Percentiles rank a stretch among this genome's conserved stretches.
Conservation (phyloP, 257 asterid species). For the Eustoma russellianum region DNA sequence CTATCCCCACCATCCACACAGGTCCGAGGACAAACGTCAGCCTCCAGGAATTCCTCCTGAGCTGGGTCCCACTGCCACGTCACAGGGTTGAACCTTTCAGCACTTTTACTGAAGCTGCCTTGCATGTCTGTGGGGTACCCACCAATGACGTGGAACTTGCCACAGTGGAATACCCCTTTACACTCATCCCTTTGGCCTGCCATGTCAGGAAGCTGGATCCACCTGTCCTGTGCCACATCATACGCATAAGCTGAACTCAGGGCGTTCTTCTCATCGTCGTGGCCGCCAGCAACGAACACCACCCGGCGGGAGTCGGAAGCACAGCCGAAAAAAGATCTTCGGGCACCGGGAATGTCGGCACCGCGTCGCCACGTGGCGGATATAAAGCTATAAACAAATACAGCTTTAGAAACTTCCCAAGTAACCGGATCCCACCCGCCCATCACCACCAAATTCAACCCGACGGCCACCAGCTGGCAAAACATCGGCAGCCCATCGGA, state of each 20-base stretch:
- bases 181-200: slow-evolving; percentile 60
- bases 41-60: slow-evolving; percentile 24
- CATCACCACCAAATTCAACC: slow-evolving; percentile 47
- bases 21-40: slow-evolving; percentile 35
- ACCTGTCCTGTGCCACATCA: slow-evolving; percentile 36
- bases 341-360: slow-evolving; percentile 55
- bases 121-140: slow-evolving; percentile 56
- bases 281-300: slow-evolving; percentile 77
- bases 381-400: slow-evolving; percentile 36
- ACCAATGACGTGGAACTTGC: slow-evolving; percentile 57
- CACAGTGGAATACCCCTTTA: slow-evolving; percentile 32
- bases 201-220: slow-evolving; percentile 61
- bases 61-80: slow-evolving; percentile 42
- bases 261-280: slow-evolving; percentile 58
- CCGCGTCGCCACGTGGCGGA: slow-evolving; percentile 64
- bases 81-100: slow-evolving; percentile 40
- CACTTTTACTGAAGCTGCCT: slow-evolving; percentile 40
- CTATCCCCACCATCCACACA: slow-evolving; percentile 30
- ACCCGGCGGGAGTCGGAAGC: slow-evolving; percentile 38
- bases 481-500: slow-evolving; percentile 60
- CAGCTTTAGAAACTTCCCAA: slow-evolving; percentile 35
- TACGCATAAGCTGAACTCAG: slow-evolving; percentile 54
- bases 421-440: slow-evolving; percentile 67
- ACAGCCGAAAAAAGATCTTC: slow-evolving; percentile 57
- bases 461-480: slow-evolving; percentile 51